phyloP scores from a whole-genome alignment of 2,329 filamentous ascomycete genomes.

The Aspergillus sp. region DNA sequence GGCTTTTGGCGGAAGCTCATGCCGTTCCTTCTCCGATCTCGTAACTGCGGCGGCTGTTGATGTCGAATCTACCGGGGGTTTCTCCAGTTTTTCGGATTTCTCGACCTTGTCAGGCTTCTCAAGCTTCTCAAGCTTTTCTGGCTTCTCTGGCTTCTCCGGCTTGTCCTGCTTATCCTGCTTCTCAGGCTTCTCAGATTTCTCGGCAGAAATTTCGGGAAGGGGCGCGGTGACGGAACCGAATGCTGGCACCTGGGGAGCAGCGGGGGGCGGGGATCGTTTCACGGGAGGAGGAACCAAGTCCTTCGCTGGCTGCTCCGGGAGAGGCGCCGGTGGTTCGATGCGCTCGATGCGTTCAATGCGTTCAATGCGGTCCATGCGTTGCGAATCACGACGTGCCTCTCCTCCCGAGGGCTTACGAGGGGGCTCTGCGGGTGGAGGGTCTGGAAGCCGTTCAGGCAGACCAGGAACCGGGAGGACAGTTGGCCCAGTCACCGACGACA shows the following conservation, averaged over 20 bases:
- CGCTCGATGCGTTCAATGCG: slow-evolving; percentile 21
- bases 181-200: slow-evolving; percentile 29
- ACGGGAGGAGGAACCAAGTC: slow-evolving; percentile 25
- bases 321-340: slow-evolving; percentile 27
- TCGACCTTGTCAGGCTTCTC: slow-evolving; percentile 27
- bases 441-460: slow-evolving; percentile 26
- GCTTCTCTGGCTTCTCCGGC: slow-evolving; percentile 28
- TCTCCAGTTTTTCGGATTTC: slow-evolving; percentile 11
- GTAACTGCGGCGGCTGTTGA: slow-evolving; percentile 7
- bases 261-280: slow-evolving; percentile 41
- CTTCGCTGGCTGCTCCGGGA: slow-evolving; percentile 29
- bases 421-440: slow-evolving; percentile 28
- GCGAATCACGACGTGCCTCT: slow-evolving; percentile 36
- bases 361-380: background rate
- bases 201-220: slow-evolving; percentile 24
- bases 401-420: slow-evolving; percentile 27
- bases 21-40: slow-evolving; percentile 28
- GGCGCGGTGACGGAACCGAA: slow-evolving; percentile 43
- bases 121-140: slow-evolving; percentile 28
- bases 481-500: slow-evolving; percentile 17
- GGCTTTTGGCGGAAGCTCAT: slow-evolving; percentile 22
- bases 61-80: slow-evolving; percentile 20
- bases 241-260: slow-evolving; percentile 46
- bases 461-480: slow-evolving; percentile 16
- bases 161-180: slow-evolving; percentile 31